Evolutionary conservation across 768 basidiomycete species (phyloP).

Genomic region (Thelephora ganbajun): DNA sequence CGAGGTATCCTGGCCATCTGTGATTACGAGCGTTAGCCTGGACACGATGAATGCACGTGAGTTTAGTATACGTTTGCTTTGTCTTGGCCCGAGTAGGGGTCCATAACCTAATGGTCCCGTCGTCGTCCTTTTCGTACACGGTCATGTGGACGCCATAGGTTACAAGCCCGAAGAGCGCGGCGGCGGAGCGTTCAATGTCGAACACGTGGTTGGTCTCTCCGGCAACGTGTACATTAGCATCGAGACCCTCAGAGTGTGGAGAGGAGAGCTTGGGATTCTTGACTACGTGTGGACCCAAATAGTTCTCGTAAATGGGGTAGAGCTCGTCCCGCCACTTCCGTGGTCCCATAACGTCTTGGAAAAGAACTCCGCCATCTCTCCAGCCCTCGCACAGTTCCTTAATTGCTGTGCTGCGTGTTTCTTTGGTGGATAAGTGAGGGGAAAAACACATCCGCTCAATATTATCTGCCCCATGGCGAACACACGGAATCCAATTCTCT

Average conservation of each 20-base stretch:
- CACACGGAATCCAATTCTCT: slow-evolving; percentile 26
- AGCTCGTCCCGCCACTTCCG: slow-evolving; percentile 78
- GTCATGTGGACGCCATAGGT: slow-evolving; percentile 93
- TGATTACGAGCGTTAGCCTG: not conserved
- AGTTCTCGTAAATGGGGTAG: slow-evolving; percentile 64
- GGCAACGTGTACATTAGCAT: too few relatives aligned
- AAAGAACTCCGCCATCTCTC: slow-evolving; percentile 52
- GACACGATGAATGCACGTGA: not conserved
- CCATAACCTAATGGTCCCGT: slow-evolving; percentile 51
- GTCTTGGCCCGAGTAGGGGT: slow-evolving; percentile 73
- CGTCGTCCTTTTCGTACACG: slow-evolving; percentile 39
- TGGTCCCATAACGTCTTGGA: slow-evolving; percentile 52
- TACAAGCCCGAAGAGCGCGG: slow-evolving; percentile 76
- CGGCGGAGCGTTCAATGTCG: slow-evolving; percentile 81
- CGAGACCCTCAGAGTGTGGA: slow-evolving; percentile 11
- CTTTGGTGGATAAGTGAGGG: slow-evolving; percentile 2
- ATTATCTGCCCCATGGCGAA: slow-evolving; percentile 18
- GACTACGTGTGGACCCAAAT: slow-evolving; percentile 38
- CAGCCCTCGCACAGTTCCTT: slow-evolving; percentile 59
- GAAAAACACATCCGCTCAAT: slow-evolving; percentile 11
- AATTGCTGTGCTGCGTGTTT: slow-evolving; percentile 46
- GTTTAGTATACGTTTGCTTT: slow-evolving; percentile 67
- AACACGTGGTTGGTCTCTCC: slow-evolving; percentile 62
- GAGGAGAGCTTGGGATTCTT: not conserved
- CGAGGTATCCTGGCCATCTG: slow-evolving; percentile 67